A percentile compares a stretch with the other conserved stretches of the same genome.
Evolutionary conservation across 192 early-diverging fungal species (phyloP).

Genomic region (Chytriomyces sp.): DNA sequence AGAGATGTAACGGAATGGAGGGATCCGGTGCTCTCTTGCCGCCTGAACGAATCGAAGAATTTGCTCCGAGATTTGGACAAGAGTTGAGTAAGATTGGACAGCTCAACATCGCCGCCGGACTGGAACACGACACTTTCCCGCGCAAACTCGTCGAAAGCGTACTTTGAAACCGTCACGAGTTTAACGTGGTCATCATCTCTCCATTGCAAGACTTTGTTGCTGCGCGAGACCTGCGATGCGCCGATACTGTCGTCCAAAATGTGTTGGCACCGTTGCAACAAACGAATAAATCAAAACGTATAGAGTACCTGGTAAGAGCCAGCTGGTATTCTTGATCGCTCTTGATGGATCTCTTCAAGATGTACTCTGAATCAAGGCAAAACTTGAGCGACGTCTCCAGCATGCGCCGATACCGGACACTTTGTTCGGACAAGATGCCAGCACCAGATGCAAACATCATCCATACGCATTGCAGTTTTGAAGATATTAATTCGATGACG

Average conservation of each 20-base stretch:
- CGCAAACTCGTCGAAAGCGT: too few species aligned
- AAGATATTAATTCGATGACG: conserved; percentile 16
- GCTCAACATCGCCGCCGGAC: too few species aligned
- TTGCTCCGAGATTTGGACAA: neutral
- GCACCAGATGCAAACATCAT: conserved; percentile 12
- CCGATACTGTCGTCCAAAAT: too few species aligned
- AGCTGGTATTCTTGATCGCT: neutral
- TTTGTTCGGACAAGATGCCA: neutral
- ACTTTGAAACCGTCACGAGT: too few species aligned
- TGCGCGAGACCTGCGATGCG: too few species aligned
- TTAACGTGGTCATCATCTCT: too few species aligned
- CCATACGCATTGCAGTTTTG: conserved; percentile 27
- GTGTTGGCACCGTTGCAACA: too few species aligned
- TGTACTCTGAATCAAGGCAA: neutral
- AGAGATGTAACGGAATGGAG: conserved; percentile 9
- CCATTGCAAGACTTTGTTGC: too few species aligned
- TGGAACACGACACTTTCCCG: too few species aligned
- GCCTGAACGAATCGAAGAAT: neutral
- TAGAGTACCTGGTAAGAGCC: neutral
- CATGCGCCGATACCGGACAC: conserved; percentile 1
- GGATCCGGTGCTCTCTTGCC: neutral
- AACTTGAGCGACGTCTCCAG: neutral
- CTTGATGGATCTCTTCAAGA: neutral
- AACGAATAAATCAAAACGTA: too few species aligned
- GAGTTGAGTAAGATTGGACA: neutral